Percentiles rank a stretch among this genome's conserved stretches.
phyloP scores from a whole-genome alignment of 768 basidiomycete genomes.

The Hysterangium stoloniferum region DNA sequence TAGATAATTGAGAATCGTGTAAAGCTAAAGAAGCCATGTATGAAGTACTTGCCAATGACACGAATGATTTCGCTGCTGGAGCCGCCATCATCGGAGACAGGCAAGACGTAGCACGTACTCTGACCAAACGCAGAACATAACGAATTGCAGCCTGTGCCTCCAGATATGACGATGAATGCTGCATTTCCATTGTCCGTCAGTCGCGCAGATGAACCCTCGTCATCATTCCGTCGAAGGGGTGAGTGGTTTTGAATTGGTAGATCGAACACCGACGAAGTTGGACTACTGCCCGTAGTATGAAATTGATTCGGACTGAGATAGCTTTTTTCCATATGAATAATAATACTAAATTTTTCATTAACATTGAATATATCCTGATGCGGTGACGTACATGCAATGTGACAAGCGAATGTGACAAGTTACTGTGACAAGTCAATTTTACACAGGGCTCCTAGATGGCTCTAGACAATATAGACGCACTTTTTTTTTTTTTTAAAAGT shows the following conservation, averaged over 20 bases:
- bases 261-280: constrained; percentile 70
- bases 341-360: no score
- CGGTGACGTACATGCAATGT: no score
- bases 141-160: constrained; percentile 91
- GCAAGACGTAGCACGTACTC: constrained; percentile 72
- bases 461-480: no score
- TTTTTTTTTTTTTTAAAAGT: no score
- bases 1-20: not conserved
- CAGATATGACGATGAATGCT: constrained; percentile 74
- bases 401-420: no score
- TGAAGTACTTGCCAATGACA: constrained; percentile 42
- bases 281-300: no score
- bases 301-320: no score
- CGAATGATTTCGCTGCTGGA: constrained; percentile 93
- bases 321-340: no score
- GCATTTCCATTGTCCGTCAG: constrained; percentile 14
- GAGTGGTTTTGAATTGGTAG: constrained; percentile 42
- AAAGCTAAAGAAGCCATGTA: not conserved
- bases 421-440: no score
- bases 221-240: not conserved
- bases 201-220: not conserved
- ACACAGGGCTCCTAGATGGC: no score
- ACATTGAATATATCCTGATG: no score
- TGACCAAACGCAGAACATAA: constrained; percentile 78
- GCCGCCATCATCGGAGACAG: constrained; percentile 93